Percentiles rank a stretch among this genome's conserved stretches.
phyloP scores from a whole-genome alignment of 2,329 filamentous ascomycete species.

The Corniculantispora saksenae region DNA sequence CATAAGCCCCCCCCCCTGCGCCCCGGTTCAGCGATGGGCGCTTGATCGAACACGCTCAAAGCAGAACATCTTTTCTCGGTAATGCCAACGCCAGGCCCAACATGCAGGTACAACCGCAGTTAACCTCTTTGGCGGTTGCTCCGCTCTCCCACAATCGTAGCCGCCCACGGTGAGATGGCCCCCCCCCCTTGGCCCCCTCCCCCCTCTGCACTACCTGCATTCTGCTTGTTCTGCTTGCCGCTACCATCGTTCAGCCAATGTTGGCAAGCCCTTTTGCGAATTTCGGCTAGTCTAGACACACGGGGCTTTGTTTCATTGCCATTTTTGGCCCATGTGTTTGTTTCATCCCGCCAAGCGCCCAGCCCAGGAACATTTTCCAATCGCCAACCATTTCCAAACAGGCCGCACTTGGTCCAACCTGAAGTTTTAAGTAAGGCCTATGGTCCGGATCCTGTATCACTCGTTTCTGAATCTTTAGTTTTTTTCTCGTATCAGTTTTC shows the following conservation, averaged over 20 bases:
- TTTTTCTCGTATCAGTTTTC: not conserved
- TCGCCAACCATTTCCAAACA: not conserved
- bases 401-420: constrained; percentile 3
- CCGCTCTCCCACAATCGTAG: not conserved
- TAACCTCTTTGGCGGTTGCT: not conserved
- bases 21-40: not conserved
- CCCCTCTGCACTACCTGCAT: not conserved
- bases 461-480: not conserved
- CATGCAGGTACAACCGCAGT: not conserved
- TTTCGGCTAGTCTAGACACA: constrained; percentile 4
- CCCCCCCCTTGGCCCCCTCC: not conserved
- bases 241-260: constrained; percentile 3
- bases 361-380: not conserved
- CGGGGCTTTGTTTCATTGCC: constrained; percentile 13
- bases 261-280: not conserved
- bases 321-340: constrained; percentile 1
- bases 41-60: constrained; percentile 10
- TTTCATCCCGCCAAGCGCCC: constrained; percentile 17
- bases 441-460: not conserved
- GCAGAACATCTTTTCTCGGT: not conserved
- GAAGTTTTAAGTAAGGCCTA: constrained; percentile 5
- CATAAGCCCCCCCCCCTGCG: not conserved
- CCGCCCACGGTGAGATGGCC: constrained; percentile 3
- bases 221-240: no score
- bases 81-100: not conserved